These are phyloP conservation scores for Colletotrichum karsti DNA, from an alignment of 2,329 filamentous ascomycete species.

Conservation along the genomic window DNA sequence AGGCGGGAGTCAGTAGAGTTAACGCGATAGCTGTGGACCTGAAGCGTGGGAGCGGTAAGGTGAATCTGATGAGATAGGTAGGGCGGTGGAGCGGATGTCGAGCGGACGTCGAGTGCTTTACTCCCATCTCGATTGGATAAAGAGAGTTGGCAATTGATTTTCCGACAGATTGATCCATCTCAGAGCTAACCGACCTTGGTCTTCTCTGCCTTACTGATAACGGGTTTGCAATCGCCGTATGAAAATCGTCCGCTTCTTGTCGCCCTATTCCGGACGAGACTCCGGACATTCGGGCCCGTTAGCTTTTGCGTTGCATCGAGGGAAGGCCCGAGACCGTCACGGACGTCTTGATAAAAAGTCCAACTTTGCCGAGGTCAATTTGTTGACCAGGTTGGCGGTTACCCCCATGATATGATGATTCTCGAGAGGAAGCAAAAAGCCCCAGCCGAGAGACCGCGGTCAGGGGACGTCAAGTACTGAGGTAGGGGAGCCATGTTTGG, in stretches of 20 bases:
- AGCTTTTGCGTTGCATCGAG: not conserved
- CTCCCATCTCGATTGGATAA: not conserved
- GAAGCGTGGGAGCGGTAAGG: not conserved
- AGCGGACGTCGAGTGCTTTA: not conserved
- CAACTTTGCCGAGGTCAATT: not conserved
- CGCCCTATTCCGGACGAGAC: not conserved
- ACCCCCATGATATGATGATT: conserved; percentile 2
- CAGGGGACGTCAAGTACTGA: not conserved
- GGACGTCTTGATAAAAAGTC: not conserved
- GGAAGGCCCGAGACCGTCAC: not conserved
- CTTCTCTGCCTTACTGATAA: not conserved
- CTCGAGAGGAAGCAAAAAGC: not conserved
- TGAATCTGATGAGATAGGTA: not conserved
- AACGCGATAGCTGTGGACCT: not conserved
- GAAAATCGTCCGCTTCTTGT: not conserved
- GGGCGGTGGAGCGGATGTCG: not conserved
- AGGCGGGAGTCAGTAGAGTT: not conserved
- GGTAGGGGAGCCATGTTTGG: not conserved
- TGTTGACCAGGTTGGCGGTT: not conserved
- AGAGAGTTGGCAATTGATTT: not conserved
- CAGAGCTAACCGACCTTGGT: not conserved
- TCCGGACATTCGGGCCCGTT: not conserved
- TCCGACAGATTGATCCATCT: not conserved
- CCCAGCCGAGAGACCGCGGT: not conserved
- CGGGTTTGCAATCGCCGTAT: not conserved